A percentile compares a stretch with the other conserved stretches of the same genome.
phyloP scores from a whole-genome alignment of 331 rosid genomes.

The Saraca asoca region DNA sequence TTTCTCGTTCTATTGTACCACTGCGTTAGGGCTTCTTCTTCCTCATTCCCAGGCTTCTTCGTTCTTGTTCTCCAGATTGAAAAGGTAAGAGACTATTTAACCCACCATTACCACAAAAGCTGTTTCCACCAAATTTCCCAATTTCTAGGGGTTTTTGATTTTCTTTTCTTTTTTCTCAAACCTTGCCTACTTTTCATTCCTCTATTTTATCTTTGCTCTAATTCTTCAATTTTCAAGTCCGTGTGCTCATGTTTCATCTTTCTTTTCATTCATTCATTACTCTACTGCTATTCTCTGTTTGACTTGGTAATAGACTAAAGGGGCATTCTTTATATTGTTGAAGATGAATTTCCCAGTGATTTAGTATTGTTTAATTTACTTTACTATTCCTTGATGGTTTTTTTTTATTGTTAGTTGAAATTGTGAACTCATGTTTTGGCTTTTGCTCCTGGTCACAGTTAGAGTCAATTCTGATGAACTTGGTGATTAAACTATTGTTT shows the following conservation, averaged over 20 bases:
- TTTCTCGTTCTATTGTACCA: too few species aligned
- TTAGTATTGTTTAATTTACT: neutral
- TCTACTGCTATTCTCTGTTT: slow-evolving; percentile 29
- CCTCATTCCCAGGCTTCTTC: too few species aligned
- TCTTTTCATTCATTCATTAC: neutral
- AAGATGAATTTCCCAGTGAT: neutral
- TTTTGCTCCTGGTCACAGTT: neutral
- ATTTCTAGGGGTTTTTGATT: slow-evolving; percentile 50
- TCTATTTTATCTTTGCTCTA: neutral
- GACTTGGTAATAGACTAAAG: neutral
- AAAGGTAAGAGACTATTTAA: too few species aligned
- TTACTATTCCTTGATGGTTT: neutral
- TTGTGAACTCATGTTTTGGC: neutral
- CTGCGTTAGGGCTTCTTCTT: too few species aligned
- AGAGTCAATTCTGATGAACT: slow-evolving; percentile 16
- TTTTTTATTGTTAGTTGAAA: too few species aligned
- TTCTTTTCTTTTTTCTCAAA: slow-evolving; percentile 14
- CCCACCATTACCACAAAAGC: slow-evolving; percentile 8
- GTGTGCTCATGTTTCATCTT: slow-evolving; percentile 23
- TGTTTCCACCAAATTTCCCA: slow-evolving; percentile 23
- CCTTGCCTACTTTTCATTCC: slow-evolving; percentile 24
- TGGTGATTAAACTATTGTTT: slow-evolving; percentile 1
- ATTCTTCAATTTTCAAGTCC: slow-evolving; percentile 41
- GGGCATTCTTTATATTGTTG: neutral
- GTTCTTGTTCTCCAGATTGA: too few species aligned